phyloP scores from a whole-genome alignment of 148 eudicot genomes.

The Rhododendron molle region DNA sequence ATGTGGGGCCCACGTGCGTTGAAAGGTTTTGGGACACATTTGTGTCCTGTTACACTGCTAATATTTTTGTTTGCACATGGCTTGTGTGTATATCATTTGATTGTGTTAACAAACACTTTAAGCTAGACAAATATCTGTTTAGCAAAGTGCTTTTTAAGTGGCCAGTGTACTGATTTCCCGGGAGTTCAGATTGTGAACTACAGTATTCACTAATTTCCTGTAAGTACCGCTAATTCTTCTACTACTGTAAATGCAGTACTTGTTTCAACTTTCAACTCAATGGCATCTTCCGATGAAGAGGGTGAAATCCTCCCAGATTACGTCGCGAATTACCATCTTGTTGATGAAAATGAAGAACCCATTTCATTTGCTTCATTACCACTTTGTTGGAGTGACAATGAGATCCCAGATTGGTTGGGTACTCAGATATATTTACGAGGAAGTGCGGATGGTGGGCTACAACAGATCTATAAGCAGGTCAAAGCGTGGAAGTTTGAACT shows the following conservation, averaged over 20 bases:
- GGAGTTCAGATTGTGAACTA: background rate
- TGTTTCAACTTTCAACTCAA: slow-evolving; percentile 12
- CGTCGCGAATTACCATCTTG: slow-evolving; percentile 45
- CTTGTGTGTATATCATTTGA: background rate
- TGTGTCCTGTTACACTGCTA: background rate
- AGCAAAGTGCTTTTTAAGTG: background rate
- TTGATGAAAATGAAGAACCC: slow-evolving; percentile 28
- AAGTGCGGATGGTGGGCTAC: slow-evolving; percentile 38
- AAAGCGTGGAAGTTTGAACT: slow-evolving; percentile 68
- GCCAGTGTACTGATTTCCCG: background rate
- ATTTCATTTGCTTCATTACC: slow-evolving; percentile 63
- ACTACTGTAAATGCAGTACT: slow-evolving; percentile 7
- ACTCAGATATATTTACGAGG: slow-evolving; percentile 41
- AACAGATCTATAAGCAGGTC: slow-evolving; percentile 48
- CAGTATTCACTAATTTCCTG: background rate
- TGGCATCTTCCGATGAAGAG: slow-evolving; percentile 73
- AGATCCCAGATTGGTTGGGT: slow-evolving; percentile 7
- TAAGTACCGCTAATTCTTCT: background rate
- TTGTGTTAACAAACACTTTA: background rate
- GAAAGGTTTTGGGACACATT: background rate
- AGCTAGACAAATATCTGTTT: background rate
- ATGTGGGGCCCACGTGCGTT: background rate
- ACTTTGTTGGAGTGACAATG: slow-evolving; percentile 31
- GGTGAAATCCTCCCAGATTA: slow-evolving; percentile 56
- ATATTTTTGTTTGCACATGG: background rate